Evolutionary conservation across 2,329 filamentous ascomycete species (phyloP), one percentile per base, ranked within the genome.

Genomic region (Graphilbum fragrans): DNA sequence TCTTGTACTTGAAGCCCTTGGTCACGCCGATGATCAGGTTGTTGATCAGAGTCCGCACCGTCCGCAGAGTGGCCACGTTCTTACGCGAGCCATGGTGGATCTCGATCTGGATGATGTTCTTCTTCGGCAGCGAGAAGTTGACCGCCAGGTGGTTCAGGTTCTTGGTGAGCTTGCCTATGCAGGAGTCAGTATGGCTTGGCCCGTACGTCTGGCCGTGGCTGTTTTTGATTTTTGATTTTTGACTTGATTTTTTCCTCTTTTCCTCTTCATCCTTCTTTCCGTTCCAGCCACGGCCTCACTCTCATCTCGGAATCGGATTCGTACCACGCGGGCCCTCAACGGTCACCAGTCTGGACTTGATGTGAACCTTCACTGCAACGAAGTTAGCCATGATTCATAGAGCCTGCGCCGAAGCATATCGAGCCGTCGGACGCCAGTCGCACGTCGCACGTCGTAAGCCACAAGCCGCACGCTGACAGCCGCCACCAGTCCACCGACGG

Each of bases 1-100:
- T 96, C 86, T 98, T 98, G 84, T 98, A 98, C 77, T 93, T 93
- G 86, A 83, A 98, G 57, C 92, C 92, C 77, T 90, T 94, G 67
- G 92, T 98, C 55, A 98, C 92, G 69, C 92, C 92, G 60, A 88
- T 81, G 69, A 98, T 85, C 72, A 98, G 67, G 83, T 98, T 98
- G 80, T 93, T 86, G 78, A 98, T 94, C 70, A 96, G 70, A 54
- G 90, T 90, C 64, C 87, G 86, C 73, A 98, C 92, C 61, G 92
- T 98, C 61, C 92, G 87, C 69, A 98, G 87, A 57, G 90, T 86
- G 62, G 92, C 92, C 64, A 98, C 84, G 67, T 86, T 90, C 82
- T 98, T 98, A 73, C 92, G 86, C 63, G 77, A 77, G 66, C 92
- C 92, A 72, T 98, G 92, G 82, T 98, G 93, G 64, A 98, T 84